Base-by-base conservation (phyloP, 2,329 filamentous ascomycete species). In the Leptographium procerum region DNA sequence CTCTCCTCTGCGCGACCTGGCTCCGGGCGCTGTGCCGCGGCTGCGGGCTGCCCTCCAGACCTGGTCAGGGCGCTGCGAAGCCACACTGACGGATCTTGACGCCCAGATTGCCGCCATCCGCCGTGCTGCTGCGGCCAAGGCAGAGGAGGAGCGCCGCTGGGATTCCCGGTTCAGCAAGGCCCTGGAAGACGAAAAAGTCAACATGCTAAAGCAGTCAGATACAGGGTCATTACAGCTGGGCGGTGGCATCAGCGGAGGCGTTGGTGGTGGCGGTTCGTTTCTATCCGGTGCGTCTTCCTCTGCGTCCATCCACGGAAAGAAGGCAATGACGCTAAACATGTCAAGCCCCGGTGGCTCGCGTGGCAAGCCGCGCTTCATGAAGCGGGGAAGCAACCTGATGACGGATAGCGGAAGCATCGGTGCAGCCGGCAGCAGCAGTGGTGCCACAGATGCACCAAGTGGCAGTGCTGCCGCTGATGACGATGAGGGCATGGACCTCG, bases 1-100 rank as follows among this genome's bases (percentile, higher is more conserved):
- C 34, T 84, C 91, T 0, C 88, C 94, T 0, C 82, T 96, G 1
- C 90, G 94, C 24, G 94, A 99, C 69, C 82, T 96, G 1, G 81
- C 83, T 1, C 90, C 91, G 0, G 83, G 83, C 59, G 83, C 85
- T 58, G 79, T 96, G 14, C 81, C 84, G 0, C 71, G 74, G 1
- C 86, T 96, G 74, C 79, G 90, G 31, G 70, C 73, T 3, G 81
- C 85, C 14, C 79, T 99, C 13, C 77, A 79, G 33, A 79, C 79
- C 58, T 99, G 92, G 92, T 84, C 87, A 56, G 75, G 72, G n/a
- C 84, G 91, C 60, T 97, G 92, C 75, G 81, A 83, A 7, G 73
- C 77, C 4, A 89, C 90, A 1, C 82, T 96, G 2, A 74, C 72
- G 0, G 87, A 87, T 33, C 81, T 99, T 4, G 90, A 96, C 63